These are phyloP conservation scores for Amanita molliuscula DNA, from an alignment of 768 basidiomycete species.

Conservation along the genomic window DNA sequence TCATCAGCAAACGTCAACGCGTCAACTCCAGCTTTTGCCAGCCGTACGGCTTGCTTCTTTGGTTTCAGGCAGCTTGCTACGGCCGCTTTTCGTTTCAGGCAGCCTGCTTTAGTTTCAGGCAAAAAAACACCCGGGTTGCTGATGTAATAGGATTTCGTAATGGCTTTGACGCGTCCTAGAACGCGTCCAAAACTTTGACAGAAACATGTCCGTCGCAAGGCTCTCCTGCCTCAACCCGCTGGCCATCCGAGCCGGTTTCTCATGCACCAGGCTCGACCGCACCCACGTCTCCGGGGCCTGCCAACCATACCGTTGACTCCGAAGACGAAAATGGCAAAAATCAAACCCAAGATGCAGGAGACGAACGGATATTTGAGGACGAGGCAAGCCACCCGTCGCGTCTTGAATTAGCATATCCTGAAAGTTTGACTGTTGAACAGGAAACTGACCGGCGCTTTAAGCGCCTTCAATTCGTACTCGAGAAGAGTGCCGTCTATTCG, in stretches of 20 bases:
- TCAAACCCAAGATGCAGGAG: background rate
- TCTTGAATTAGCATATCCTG: background rate
- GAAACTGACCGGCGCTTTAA: constrained; percentile 38
- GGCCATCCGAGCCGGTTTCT: background rate
- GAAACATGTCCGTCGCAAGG: background rate
- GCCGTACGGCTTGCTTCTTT: too few relatives aligned
- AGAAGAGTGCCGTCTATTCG: constrained; percentile 72
- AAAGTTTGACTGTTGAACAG: constrained; percentile 16
- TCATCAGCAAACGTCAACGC: too few relatives aligned
- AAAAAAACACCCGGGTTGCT: too few relatives aligned
- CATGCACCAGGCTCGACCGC: constrained; percentile 1
- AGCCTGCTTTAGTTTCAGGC: too few relatives aligned
- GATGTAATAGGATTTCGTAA: too few relatives aligned
- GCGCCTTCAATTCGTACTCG: constrained; percentile 55
- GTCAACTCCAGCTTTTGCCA: too few relatives aligned
- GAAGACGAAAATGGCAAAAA: background rate
- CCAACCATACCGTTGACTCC: background rate
- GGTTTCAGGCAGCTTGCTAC: too few relatives aligned
- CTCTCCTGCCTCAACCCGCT: background rate
- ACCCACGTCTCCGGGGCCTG: background rate
- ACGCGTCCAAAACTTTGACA: background rate
- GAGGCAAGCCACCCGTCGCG: background rate
- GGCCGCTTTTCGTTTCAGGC: too few relatives aligned
- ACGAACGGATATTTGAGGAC: constrained; percentile 5
- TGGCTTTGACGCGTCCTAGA: too few relatives aligned